Conservation (phyloP, 345 rosid genomes). For the Salix arbutifolia region DNA sequence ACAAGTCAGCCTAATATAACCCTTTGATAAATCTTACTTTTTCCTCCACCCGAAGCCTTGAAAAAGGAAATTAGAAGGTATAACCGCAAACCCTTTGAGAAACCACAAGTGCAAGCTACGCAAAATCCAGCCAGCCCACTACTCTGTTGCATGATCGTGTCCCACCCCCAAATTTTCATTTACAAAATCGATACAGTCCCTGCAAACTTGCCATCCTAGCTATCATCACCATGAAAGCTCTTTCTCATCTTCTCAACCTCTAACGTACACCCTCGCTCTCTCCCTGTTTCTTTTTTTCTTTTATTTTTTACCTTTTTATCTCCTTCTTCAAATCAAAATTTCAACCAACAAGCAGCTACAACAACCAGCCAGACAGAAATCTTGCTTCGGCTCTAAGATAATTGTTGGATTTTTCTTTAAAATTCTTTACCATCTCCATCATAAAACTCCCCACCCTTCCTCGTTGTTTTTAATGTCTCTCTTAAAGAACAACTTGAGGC, state of each 20-base stretch:
- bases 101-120: conserved; percentile 45
- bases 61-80: not conserved
- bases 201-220: not conserved
- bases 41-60: not conserved
- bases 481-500: not conserved
- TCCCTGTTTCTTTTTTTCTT: not conserved
- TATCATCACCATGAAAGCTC: conserved; percentile 43
- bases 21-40: not conserved
- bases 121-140: not conserved
- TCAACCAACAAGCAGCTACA: conserved; percentile 17
- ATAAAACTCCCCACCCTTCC: not conserved
- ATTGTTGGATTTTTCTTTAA: not conserved
- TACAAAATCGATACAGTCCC: not conserved
- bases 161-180: conserved; percentile 14
- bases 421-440: not conserved
- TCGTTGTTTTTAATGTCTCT: conserved; percentile 20
- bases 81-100: not conserved
- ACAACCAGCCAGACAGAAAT: conserved; percentile 22
- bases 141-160: conserved; percentile 2
- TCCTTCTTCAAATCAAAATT: not conserved
- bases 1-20: not conserved
- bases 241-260: conserved; percentile 39
- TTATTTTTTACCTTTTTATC: not conserved
- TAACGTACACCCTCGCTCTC: not conserved
- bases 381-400: conserved; percentile 46